A percentile compares a stretch with the other conserved stretches of the same genome.
These are phyloP conservation scores for Colletotrichum spinosum DNA, from an alignment of 2,329 filamentous ascomycete genomes.

Conservation along the genomic window DNA sequence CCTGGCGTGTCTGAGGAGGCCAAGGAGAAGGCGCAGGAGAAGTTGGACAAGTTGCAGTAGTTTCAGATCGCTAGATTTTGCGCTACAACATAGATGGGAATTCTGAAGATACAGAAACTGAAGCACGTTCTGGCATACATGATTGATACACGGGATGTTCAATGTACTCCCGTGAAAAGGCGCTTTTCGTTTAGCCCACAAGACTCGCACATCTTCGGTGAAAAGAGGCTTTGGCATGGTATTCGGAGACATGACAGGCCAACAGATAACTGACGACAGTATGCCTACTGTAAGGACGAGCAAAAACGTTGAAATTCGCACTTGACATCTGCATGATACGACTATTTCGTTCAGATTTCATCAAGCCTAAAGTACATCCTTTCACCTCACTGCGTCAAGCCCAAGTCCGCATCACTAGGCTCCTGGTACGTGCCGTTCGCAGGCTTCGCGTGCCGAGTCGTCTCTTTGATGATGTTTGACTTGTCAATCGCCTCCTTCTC, in stretches of 20 bases:
- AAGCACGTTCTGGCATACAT: no score
- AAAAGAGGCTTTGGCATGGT: no score
- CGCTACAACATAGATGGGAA: no score
- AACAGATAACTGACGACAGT: no score
- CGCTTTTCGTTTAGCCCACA: no score
- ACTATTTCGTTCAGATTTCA: no score
- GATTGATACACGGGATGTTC: no score
- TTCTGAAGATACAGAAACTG: no score
- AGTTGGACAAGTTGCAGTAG: neutral
- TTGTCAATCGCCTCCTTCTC: slow-evolving; percentile 48
- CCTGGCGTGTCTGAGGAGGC: neutral
- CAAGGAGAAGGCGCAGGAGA: slow-evolving; percentile 3
- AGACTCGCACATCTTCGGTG: no score
- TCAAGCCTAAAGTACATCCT: neutral
- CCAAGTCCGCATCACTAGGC: slow-evolving; percentile 43
- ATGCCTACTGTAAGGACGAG: neutral
- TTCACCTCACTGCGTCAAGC: slow-evolving; percentile 28
- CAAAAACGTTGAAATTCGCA: neutral
- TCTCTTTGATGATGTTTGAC: slow-evolving; percentile 44
- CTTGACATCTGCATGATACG: no score
- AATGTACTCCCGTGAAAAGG: no score
- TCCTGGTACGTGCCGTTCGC: slow-evolving; percentile 40
- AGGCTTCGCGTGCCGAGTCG: slow-evolving; percentile 43
- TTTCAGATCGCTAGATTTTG: neutral
- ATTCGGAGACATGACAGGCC: no score